Evolutionary conservation across 164 flowering plant species (phyloP).

Genomic region (Liquidambar formosana): DNA sequence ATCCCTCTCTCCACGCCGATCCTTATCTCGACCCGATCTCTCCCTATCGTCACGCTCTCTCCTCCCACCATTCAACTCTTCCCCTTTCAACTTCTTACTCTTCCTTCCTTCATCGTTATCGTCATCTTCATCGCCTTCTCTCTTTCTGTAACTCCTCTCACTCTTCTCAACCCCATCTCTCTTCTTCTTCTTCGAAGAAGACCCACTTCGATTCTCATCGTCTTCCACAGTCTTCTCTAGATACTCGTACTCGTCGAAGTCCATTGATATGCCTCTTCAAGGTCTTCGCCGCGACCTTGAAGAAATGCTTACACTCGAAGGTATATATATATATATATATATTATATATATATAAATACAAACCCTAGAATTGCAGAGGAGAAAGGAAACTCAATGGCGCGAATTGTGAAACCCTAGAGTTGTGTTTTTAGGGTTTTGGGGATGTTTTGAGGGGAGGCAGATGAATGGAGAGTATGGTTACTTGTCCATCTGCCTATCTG

Average conservation of each 20-base stretch:
- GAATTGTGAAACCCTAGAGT: constrained; percentile 4
- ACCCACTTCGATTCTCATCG: constrained; percentile 26
- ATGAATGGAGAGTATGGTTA: not conserved
- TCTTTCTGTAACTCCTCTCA: constrained; percentile 55
- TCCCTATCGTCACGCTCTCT: constrained; percentile 34
- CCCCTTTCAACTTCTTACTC: constrained; percentile 50
- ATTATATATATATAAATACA: no score
- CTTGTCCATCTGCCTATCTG: not conserved
- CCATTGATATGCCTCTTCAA: constrained; percentile 42
- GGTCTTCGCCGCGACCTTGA: no score
- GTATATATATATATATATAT: no score
- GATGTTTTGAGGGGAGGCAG: not conserved
- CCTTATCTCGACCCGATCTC: constrained; percentile 34
- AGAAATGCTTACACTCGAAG: no score
- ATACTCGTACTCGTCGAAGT: constrained; percentile 97
- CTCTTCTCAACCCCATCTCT: constrained; percentile 32
- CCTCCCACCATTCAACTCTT: constrained; percentile 29
- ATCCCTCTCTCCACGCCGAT: constrained; percentile 32
- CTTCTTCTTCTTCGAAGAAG: constrained; percentile 30
- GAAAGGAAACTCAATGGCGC: not conserved
- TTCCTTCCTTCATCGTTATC: constrained; percentile 31
- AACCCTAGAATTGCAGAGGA: no score
- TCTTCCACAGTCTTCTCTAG: constrained; percentile 87
- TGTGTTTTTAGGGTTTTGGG: constrained; percentile 5
- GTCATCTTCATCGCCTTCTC: constrained; percentile 32